Conservation (phyloP, 1,139 yeast genomes). For the Kodamaea sp. region DNA sequence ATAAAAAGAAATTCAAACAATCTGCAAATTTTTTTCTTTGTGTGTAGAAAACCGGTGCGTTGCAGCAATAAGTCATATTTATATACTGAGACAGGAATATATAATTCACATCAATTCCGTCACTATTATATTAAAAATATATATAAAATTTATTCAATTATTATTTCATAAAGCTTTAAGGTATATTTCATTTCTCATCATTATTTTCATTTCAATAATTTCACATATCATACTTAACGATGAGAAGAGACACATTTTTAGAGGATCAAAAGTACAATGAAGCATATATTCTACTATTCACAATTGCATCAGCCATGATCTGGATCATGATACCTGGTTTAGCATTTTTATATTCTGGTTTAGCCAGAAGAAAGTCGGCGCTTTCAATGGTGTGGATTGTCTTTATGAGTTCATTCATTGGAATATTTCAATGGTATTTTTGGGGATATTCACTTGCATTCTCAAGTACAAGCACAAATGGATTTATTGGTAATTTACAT, state of each 20-base stretch:
- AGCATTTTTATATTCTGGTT: constrained; percentile 88
- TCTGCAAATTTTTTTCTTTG: too few relatives aligned
- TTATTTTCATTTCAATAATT: too few relatives aligned
- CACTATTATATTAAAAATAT: too few relatives aligned
- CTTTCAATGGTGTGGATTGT: constrained; percentile 84
- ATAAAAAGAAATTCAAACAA: too few relatives aligned
- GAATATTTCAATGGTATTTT: constrained; percentile 89
- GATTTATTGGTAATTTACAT: constrained; percentile 81
- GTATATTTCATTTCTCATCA: too few relatives aligned
- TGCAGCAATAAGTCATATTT: too few relatives aligned
- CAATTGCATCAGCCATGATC: constrained; percentile 68
- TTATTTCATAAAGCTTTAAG: too few relatives aligned
- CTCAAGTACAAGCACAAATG: constrained; percentile 68
- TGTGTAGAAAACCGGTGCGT: too few relatives aligned
- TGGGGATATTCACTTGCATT: constrained; percentile 97
- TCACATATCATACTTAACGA: too few relatives aligned
- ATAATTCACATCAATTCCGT: too few relatives aligned
- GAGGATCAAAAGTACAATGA: constrained; percentile 43
- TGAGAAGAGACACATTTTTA: constrained; percentile 31
- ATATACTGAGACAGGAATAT: too few relatives aligned
- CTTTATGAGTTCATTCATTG: constrained; percentile 72
- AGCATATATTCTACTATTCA: constrained; percentile 41
- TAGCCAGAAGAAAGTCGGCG: constrained; percentile 89
- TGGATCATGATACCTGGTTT: constrained; percentile 94
- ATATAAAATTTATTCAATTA: too few relatives aligned